Percentiles rank a stretch among this genome's conserved stretches.
Evolutionary conservation across 140 eudicot species (phyloP).

Genomic region (Anethum foeniculum): DNA sequence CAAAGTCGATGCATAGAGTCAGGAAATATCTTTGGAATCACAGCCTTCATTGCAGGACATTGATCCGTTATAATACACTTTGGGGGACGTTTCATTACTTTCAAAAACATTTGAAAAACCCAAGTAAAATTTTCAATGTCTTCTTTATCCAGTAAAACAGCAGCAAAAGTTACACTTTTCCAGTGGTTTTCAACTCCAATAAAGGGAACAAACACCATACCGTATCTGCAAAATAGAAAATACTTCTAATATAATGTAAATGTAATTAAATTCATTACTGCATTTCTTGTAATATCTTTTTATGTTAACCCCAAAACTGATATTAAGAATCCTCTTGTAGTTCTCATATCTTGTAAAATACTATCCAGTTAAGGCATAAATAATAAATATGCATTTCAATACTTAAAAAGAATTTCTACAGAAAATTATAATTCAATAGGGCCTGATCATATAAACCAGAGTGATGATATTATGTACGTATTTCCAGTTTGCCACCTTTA

Average conservation of each 20-base stretch:
- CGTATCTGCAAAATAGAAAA: background rate
- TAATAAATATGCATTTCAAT: too few relatives aligned
- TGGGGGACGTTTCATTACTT: background rate
- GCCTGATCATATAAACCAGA: too few relatives aligned
- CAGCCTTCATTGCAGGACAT: background rate
- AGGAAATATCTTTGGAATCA: background rate
- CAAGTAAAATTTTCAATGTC: background rate
- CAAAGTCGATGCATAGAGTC: background rate
- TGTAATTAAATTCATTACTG: too few relatives aligned
- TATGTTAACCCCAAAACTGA: too few relatives aligned
- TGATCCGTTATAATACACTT: background rate
- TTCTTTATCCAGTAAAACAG: background rate
- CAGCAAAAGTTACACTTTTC: background rate
- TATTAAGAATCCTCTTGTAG: too few relatives aligned
- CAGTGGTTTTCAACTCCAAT: background rate
- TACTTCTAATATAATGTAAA: background rate
- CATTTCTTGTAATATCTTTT: too few relatives aligned
- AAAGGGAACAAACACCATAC: background rate
- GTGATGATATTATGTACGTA: too few relatives aligned
- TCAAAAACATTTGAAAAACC: background rate
- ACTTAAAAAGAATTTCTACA: too few relatives aligned
- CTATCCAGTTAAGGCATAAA: too few relatives aligned
- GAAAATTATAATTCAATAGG: too few relatives aligned
- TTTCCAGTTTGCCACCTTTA: background rate
- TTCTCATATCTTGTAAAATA: too few relatives aligned